Evolutionary conservation across 345 rosid species (phyloP), one percentile per base, ranked within the genome.

Genomic region (Acer negundo): DNA sequence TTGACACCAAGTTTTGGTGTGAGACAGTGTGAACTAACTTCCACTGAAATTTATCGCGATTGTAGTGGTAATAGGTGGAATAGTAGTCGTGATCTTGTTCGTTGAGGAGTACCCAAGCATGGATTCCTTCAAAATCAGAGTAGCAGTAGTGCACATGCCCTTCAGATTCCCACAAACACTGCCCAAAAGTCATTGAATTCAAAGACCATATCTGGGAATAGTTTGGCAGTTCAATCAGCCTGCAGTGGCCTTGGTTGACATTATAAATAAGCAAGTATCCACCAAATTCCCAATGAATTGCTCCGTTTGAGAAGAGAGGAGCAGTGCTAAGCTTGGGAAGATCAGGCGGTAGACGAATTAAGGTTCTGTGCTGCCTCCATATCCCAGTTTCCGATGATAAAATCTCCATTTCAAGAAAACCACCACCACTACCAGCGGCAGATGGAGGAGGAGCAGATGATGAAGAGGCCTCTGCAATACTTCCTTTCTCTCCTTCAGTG

Each of bases 121-220:
- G 78, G 70, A 83, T 76, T 70, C 85, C 83, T 53, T 83, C 79
- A n/a, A 73, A 20, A 61, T 77, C 76, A 55, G 85, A 23, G 69
- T 69, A 77, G 67, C 78, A 76, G 19, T 83, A 83, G 74, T 65
- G 77, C 56, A 83, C 61, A 11, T 67, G 38, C 23, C 79, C 81
- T 66, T 73, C 26, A 10, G 77, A 80, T 38, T 83, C 85, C 74
- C 74, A 80, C 61, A 83, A 71, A 35, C 81, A 77, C 24, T 81
- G 80, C 73, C 78, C 80, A 28, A 74, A 83, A 67, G 74, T 74
- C 79, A 80, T 66, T 0, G 75, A 35, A 53, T 65, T 64, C 74
- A 75, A 74, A 7, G 79, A 73, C 81, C 78, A 81, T 22, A 20
- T 74, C 4, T 23, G 73, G 51, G 76, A 71, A 40, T 75, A 47